Conservation (phyloP, 1,139 yeast species). For the Ogataea hybrid region DNA sequence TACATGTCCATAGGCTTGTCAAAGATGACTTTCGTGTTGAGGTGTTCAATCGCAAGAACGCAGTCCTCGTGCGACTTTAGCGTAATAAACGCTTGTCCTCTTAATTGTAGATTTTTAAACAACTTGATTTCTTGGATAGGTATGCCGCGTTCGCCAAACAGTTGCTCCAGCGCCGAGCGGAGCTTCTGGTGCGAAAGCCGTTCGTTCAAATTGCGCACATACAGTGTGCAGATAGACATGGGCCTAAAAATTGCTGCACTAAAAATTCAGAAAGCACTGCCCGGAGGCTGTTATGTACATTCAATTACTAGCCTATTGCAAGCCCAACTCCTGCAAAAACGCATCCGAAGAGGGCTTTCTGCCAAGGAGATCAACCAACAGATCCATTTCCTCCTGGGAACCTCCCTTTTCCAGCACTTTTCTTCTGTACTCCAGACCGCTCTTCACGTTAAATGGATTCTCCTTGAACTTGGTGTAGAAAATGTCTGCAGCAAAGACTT, state of each 20-base stretch:
- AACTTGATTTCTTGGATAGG: constrained; percentile 54
- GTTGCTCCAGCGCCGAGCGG: constrained; percentile 40
- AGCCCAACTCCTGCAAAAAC: constrained; percentile 62
- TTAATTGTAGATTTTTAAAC: constrained; percentile 58
- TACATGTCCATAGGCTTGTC: constrained; percentile 53
- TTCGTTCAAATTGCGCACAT: constrained; percentile 72
- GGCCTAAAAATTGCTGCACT: neutral
- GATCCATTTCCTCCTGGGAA: constrained; percentile 63
- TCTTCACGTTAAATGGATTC: constrained; percentile 62
- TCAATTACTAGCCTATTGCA: constrained; percentile 1
- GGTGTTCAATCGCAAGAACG: constrained; percentile 43
- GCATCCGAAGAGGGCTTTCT: constrained; percentile 73
- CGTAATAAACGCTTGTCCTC: constrained; percentile 88
- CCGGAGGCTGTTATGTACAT: neutral
- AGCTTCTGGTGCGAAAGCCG: constrained; percentile 55
- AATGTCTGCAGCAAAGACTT: constrained; percentile 83
- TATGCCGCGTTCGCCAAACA: constrained; percentile 47
- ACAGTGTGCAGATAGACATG: constrained; percentile 38
- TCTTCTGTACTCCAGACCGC: constrained; percentile 69
- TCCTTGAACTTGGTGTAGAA: constrained; percentile 67
- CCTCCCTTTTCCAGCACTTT: constrained; percentile 72
- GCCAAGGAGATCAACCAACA: constrained; percentile 65
- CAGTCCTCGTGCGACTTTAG: constrained; percentile 48
- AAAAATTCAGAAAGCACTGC: neutral
- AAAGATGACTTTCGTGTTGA: constrained; percentile 46